Evolutionary conservation across 768 basidiomycete genomes (phyloP).

Genomic region (Auriscalpium vulgare): DNA sequence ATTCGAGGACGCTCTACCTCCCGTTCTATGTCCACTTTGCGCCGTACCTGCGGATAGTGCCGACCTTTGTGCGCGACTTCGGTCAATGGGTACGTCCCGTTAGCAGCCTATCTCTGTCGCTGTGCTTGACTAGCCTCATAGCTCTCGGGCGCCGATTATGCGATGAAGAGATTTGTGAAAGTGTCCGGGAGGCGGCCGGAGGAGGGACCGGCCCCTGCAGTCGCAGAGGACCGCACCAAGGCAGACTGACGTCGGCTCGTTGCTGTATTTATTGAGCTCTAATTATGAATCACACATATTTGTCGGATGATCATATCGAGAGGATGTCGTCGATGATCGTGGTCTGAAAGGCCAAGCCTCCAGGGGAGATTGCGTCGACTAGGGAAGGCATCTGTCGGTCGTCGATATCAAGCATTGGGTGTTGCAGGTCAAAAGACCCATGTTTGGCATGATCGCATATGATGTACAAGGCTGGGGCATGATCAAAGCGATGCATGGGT

Average conservation of each 20-base stretch:
- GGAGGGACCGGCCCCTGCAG: slow-evolving; percentile 1
- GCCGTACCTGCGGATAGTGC: slow-evolving; percentile 48
- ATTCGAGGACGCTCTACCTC: slow-evolving; percentile 60
- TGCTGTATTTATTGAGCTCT: too few species aligned
- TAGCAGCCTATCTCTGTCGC: not conserved
- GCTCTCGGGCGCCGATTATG: slow-evolving; percentile 61
- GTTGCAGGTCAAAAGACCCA: too few species aligned
- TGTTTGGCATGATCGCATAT: too few species aligned
- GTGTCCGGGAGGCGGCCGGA: slow-evolving; percentile 12
- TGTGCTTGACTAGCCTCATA: slow-evolving; percentile 19
- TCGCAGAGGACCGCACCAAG: not conserved
- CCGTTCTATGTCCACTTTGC: slow-evolving; percentile 66
- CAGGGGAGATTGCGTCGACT: too few species aligned
- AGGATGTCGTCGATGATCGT: too few species aligned
- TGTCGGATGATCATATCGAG: too few species aligned
- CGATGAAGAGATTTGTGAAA: slow-evolving; percentile 65
- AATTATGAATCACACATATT: too few species aligned
- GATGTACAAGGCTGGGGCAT: too few species aligned
- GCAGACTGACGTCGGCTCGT: slow-evolving; percentile 1
- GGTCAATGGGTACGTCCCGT: slow-evolving; percentile 56
- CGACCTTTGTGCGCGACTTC: slow-evolving; percentile 69
- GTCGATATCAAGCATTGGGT: too few species aligned
- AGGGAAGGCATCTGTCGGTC: too few species aligned
- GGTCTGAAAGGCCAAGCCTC: too few species aligned
- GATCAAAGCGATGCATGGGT: too few species aligned